phyloP scores from a whole-genome alignment of 345 rosid genomes.

The Rhizophora mangle region DNA sequence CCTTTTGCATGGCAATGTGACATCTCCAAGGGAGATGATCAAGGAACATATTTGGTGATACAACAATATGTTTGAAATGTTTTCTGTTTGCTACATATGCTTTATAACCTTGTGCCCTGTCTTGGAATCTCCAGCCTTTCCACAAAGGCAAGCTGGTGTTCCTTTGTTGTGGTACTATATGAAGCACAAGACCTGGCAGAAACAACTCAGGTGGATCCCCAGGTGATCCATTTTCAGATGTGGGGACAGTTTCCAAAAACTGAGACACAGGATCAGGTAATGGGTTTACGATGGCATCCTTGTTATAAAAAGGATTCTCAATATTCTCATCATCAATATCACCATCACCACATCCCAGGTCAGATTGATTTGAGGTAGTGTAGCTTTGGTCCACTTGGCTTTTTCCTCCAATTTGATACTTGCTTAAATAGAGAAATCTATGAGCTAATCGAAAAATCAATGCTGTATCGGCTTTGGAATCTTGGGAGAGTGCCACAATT shows the following conservation, averaged over 20 bases:
- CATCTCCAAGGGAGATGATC: slow-evolving; percentile 98
- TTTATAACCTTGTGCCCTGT: slow-evolving; percentile 36
- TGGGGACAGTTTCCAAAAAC: slow-evolving; percentile 60
- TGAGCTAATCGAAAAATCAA: slow-evolving; percentile 65
- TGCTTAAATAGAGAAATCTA: slow-evolving; percentile 51
- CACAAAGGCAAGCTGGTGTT: slow-evolving; percentile 37
- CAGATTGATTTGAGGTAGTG: slow-evolving; percentile 30
- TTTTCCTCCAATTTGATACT: slow-evolving; percentile 37
- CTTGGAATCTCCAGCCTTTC: slow-evolving; percentile 53
- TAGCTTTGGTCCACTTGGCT: slow-evolving; percentile 9
- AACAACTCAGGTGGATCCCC: slow-evolving; percentile 60
- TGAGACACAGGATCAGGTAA: slow-evolving; percentile 52
- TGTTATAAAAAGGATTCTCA: slow-evolving; percentile 26
- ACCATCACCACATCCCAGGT: slow-evolving; percentile 8
- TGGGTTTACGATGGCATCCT: slow-evolving; percentile 7
- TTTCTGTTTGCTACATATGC: slow-evolving; percentile 68
- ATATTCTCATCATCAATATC: slow-evolving; percentile 22
- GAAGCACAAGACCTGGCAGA: slow-evolving; percentile 74
- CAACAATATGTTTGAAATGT: slow-evolving; percentile 64
- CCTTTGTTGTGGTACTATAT: slow-evolving; percentile 52
- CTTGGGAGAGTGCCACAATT: slow-evolving; percentile 65
- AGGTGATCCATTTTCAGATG: slow-evolving; percentile 25
- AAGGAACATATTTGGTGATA: slow-evolving; percentile 84
- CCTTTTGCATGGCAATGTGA: slow-evolving; percentile 51
- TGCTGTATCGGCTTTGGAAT: slow-evolving; percentile 57